These are phyloP conservation scores for Blastocystis sp. DNA, from an alignment of 352 stramenopile species.

Conservation along the genomic window DNA sequence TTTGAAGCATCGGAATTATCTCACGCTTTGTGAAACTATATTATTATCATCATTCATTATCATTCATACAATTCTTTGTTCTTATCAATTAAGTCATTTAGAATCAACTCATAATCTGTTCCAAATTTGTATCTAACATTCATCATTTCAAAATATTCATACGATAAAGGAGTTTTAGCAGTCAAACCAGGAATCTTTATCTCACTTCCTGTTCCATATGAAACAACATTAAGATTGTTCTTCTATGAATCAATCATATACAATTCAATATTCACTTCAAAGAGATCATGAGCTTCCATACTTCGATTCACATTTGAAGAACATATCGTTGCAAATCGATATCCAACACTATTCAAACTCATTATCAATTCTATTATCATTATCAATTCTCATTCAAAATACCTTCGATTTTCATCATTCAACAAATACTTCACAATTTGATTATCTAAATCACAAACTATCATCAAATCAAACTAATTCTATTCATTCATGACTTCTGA, in stretches of 20 bases:
- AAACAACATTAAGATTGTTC: constrained; percentile 12
- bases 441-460: not conserved
- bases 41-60: not conserved
- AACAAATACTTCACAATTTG: not conserved
- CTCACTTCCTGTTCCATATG: constrained; percentile 33
- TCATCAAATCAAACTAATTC: not conserved
- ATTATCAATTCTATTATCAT: not conserved
- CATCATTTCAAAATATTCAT: not conserved
- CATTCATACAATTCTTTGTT: constrained; percentile 30
- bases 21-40: constrained; percentile 45
- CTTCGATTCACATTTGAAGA: constrained; percentile 58
- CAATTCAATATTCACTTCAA: not conserved
- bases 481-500: not conserved
- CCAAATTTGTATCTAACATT: constrained; percentile 42
- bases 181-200: constrained; percentile 46
- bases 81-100: constrained; percentile 40
- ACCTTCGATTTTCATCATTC: not conserved
- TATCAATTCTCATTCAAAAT: not conserved
- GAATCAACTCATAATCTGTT: constrained; percentile 50
- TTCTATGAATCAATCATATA: not conserved
- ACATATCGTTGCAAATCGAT: constrained; percentile 59
- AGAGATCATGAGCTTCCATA: constrained; percentile 53
- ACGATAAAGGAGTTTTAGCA: not conserved
- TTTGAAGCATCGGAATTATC: constrained; percentile 48
- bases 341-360: not conserved